These are phyloP conservation scores for Fusarium praegraminearum DNA, from an alignment of 2,329 filamentous ascomycete species.

Conservation along the genomic window DNA sequence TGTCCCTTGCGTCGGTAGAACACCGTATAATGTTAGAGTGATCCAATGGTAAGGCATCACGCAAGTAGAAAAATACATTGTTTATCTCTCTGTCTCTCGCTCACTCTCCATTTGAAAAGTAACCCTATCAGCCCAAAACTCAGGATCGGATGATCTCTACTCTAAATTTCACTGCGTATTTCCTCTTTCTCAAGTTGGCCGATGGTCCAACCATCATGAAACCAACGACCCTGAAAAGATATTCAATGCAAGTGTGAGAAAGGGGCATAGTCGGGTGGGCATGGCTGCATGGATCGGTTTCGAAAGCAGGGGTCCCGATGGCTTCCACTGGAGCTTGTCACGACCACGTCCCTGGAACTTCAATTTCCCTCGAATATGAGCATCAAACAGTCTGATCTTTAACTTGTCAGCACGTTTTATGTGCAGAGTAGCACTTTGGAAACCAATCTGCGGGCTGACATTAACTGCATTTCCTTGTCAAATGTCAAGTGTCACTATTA, in stretches of 20 bases:
- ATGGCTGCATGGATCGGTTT: slow-evolving; percentile 36
- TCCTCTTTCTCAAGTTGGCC: slow-evolving; percentile 22
- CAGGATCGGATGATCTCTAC: neutral
- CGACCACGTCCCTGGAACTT: slow-evolving; percentile 41
- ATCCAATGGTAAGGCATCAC: neutral
- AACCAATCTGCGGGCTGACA: neutral
- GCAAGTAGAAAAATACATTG: neutral
- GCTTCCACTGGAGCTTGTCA: slow-evolving; percentile 40
- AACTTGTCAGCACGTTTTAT: neutral
- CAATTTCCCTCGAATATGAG: slow-evolving; percentile 33
- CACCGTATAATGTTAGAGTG: neutral
- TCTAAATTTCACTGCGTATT: neutral
- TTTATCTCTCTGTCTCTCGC: too few relatives aligned
- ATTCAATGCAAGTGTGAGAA: slow-evolving; percentile 38
- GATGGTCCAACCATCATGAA: slow-evolving; percentile 41
- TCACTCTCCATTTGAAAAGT: neutral
- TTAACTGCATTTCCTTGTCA: neutral
- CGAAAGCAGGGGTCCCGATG: slow-evolving; percentile 33
- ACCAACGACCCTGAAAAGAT: slow-evolving; percentile 35
- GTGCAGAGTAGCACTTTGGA: neutral
- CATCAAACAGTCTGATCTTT: slow-evolving; percentile 7
- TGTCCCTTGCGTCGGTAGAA: slow-evolving; percentile 16
- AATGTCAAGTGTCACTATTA: neutral
- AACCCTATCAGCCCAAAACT: neutral
- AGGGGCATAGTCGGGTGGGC: slow-evolving; percentile 34